phyloP scores from a whole-genome alignment of 2,329 filamentous ascomycete genomes.

The Metarhizium robertsii region DNA sequence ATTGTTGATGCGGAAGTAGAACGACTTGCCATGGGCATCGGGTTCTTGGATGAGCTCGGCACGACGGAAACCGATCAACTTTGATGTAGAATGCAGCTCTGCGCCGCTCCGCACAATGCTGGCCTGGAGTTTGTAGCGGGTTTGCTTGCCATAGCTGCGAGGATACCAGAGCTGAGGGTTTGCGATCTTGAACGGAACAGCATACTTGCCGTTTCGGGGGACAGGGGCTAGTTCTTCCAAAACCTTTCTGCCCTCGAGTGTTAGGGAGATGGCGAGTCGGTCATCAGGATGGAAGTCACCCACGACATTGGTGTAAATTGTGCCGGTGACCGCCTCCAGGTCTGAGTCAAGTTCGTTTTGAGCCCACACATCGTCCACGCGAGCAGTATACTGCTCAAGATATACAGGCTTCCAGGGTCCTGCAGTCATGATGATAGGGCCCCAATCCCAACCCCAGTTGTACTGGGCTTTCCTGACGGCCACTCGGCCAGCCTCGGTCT shows the following conservation, averaged over 20 bases:
- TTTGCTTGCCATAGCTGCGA: constrained; percentile 8
- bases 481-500: constrained; percentile 27
- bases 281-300: constrained; percentile 17
- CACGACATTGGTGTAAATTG: constrained; percentile 27
- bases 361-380: constrained; percentile 49
- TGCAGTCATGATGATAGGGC: constrained; percentile 51
- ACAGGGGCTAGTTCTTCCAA: constrained; percentile 8
- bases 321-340: constrained; percentile 14
- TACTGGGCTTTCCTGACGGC: constrained; percentile 45
- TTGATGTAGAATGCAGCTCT: constrained; percentile 17
- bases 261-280: constrained; percentile 17
- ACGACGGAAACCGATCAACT: constrained; percentile 55
- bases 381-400: constrained; percentile 52
- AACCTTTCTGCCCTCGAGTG: constrained; percentile 9
- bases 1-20: constrained; percentile 67
- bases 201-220: background rate
- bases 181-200: constrained; percentile 22
- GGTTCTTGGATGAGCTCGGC: constrained; percentile 45
- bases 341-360: constrained; percentile 25
- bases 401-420: constrained; percentile 59
- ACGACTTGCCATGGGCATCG: constrained; percentile 56
- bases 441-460: constrained; percentile 67
- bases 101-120: background rate
- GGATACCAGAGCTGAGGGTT: constrained; percentile 23
- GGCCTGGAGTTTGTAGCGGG: background rate